Conservation (phyloP, 768 basidiomycete genomes). For the Neoboletus magnificus region DNA sequence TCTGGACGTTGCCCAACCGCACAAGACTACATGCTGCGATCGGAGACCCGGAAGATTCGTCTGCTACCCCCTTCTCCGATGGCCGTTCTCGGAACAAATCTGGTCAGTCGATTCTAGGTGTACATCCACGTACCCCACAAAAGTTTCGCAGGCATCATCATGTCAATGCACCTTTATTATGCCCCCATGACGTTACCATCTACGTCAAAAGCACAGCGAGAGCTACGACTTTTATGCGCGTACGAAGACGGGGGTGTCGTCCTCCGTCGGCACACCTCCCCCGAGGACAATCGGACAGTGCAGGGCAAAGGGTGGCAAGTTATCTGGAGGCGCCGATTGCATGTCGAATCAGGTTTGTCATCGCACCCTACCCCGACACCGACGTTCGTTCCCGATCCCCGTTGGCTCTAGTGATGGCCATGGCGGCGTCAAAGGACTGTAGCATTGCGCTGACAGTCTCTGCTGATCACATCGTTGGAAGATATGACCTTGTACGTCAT, state of each 20-base stretch:
- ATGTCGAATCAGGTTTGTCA: constrained; percentile 67
- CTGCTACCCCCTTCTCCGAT: constrained; percentile 29
- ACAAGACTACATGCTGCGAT: constrained; percentile 82
- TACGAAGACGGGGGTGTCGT: constrained; percentile 91
- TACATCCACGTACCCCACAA: not conserved
- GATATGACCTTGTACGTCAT: constrained; percentile 53
- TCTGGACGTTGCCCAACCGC: constrained; percentile 74
- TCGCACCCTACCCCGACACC: not conserved
- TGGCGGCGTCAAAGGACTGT: constrained; percentile 62
- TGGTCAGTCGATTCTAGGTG: constrained; percentile 39
- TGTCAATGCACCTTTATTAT: constrained; percentile 74
- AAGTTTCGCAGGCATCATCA: constrained; percentile 69
- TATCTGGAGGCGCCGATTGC: constrained; percentile 63
- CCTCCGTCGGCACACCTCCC: constrained; percentile 49
- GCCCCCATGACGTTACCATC: constrained; percentile 30
- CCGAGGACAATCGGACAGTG: constrained; percentile 41
- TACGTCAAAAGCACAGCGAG: constrained; percentile 28
- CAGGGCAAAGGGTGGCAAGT: constrained; percentile 73
- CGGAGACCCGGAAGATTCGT: constrained; percentile 49
- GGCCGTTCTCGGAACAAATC: constrained; percentile 54
- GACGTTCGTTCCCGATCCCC: not conserved
- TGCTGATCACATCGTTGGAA: constrained; percentile 75
- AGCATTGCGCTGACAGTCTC: constrained; percentile 75
- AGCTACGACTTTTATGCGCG: constrained; percentile 64
- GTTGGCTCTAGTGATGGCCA: constrained; percentile 69